Conservation (phyloP, 23 red algal species). For the Gracilaria gracilis region DNA sequence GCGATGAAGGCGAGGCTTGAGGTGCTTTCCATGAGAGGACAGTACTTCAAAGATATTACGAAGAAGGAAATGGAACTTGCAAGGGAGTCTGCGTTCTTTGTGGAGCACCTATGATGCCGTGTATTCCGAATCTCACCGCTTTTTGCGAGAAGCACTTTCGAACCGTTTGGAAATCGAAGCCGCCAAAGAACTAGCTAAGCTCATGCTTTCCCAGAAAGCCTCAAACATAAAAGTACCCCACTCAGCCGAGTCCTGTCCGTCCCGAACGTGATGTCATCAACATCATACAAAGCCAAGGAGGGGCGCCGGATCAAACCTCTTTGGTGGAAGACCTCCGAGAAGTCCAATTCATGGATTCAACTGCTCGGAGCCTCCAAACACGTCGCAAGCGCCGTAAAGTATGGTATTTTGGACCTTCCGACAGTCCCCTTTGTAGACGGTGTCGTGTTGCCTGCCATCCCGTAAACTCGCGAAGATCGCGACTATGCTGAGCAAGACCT, state of each 20-base stretch:
- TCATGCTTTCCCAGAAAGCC: not conserved
- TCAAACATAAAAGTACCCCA: not conserved
- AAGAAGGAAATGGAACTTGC: not conserved
- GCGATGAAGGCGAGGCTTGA: not conserved
- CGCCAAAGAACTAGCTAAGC: not conserved
- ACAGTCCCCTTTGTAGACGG: not conserved
- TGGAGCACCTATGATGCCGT: not conserved
- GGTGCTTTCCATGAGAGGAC: not conserved
- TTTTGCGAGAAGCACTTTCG: not conserved
- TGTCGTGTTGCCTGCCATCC: not conserved
- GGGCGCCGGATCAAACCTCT: not conserved
- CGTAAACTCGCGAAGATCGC: not conserved
- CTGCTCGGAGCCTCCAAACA: not conserved
- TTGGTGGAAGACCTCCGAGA: not conserved
- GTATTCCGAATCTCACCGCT: not conserved
- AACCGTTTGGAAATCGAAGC: not conserved
- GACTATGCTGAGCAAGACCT: not conserved
- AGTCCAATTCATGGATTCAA: not conserved
- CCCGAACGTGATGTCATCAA: too few species aligned
- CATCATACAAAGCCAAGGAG: not conserved
- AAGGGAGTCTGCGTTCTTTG: not conserved
- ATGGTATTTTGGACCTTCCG: not conserved
- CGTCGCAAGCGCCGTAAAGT: not conserved
- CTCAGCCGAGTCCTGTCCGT: too few species aligned
- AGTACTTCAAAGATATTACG: not conserved